Base-by-base conservation (phyloP, 2,329 filamentous ascomycete species). In the Diaporthe sp. region DNA sequence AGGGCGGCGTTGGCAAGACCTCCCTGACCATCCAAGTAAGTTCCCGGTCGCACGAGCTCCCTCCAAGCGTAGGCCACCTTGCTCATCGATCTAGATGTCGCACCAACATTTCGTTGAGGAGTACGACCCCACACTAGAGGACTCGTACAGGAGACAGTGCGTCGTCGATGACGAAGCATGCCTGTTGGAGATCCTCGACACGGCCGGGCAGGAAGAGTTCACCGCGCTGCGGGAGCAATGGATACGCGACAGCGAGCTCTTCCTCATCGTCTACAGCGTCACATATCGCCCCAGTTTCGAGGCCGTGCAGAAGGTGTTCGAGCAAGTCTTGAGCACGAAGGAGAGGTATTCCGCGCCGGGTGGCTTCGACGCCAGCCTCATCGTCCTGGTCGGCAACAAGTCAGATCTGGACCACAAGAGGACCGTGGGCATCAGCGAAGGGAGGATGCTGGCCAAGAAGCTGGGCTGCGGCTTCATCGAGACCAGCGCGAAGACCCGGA, bases 191-290 rank as follows among this genome's bases (percentile, higher is more conserved):
- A 76, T 76, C 47, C 75, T 76, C 44, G 75, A 76, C 68, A 76
- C 75, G 28, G 75, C 75, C 37, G 75, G 75, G 8, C 75, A 76
- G 73, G 75, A 76, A 31, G 75, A 76, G 68, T 76, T 75, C 68
- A 74, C 72, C 2, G 75, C 75, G 31, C 72, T 76, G 68, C 72
- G 75, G 34, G 75, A 76, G 55, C 75, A 76, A 34, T 76, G 75
- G 75, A 76, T 76, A 72, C 72, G 75, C n/a, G 72, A 76, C 60
- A 76, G 74, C 60, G 75, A 76, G 73, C 75, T 76, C 25, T 76
- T 76, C 55, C 72, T 76, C 60, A 72, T 76, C 53, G 75, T 76
- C 25, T 76, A 55, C 60, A 74, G 74, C 55, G 75, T 76, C 44
- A 76, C 75, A 20, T 63, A 74, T 55, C 72, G 75, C 25, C 65